Conservation (phyloP, 208 protist species). For the Trichomonas vaginalis region DNA sequence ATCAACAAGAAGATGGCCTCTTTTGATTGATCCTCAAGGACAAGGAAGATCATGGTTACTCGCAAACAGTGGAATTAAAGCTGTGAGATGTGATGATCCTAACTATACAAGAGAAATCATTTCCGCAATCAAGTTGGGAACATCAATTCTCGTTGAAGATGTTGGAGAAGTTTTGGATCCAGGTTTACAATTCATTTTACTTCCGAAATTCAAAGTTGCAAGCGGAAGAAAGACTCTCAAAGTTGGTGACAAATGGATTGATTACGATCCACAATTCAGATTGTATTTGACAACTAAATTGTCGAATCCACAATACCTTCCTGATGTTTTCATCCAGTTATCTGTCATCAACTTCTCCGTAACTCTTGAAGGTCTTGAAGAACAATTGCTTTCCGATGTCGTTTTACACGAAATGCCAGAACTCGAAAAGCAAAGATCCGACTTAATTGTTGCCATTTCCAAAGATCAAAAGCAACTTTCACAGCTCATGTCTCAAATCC, state of each 20-base stretch:
- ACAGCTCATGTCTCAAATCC: conserved; percentile 70
- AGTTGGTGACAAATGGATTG: conserved; percentile 50
- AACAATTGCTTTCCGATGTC: conserved; percentile 48
- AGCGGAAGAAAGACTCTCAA: conserved; percentile 41
- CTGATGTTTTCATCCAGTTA: conserved; percentile 56
- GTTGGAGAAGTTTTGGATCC: conserved; percentile 75
- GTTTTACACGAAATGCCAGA: conserved; percentile 46
- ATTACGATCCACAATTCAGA: conserved; percentile 49
- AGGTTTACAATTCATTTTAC: conserved; percentile 66
- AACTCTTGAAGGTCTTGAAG: conserved; percentile 47
- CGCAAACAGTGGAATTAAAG: conserved; percentile 14
- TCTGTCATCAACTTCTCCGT: conserved; percentile 60
- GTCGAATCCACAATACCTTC: conserved; percentile 52
- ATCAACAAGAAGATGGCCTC: conserved; percentile 73
- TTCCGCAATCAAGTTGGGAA: conserved; percentile 67
- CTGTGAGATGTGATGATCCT: conserved; percentile 39
- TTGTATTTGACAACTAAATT: conserved; percentile 59
- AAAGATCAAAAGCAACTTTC: conserved; percentile 74
- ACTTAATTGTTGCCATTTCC: conserved; percentile 71
- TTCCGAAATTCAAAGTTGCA: conserved; percentile 11
- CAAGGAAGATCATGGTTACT: conserved; percentile 87
- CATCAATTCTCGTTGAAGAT: conserved; percentile 70
- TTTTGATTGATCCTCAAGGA: conserved; percentile 92
- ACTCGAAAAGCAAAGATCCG: conserved; percentile 50
- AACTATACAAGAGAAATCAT: conserved; percentile 69